A percentile compares a stretch with the other conserved stretches of the same genome.
Conservation (phyloP, 2,329 filamentous ascomycete species). For the Penicillium verrucosum region DNA sequence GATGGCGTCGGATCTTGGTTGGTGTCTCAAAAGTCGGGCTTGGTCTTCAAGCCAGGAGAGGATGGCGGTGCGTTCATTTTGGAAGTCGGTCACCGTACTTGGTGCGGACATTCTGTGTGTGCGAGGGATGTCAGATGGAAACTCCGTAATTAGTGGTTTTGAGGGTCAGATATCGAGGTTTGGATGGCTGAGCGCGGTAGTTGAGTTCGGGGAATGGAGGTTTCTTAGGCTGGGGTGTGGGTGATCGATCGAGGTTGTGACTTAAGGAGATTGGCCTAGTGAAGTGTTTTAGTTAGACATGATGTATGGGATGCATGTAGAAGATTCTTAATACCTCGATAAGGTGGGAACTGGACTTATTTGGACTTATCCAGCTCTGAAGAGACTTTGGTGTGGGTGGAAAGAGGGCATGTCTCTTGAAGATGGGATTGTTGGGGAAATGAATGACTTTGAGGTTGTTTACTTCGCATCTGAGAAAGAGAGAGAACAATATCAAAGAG, state of each 20-base stretch:
- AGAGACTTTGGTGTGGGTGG: not conserved
- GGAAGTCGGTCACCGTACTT: not conserved
- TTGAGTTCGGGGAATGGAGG: not conserved
- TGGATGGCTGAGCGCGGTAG: not conserved
- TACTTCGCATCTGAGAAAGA: no score
- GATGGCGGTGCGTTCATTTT: not conserved
- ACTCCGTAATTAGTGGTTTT: not conserved
- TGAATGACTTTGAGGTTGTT: not conserved
- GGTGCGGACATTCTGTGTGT: not conserved
- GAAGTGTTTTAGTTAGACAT: not conserved
- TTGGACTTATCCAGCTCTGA: not conserved
- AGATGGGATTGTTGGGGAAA: not conserved
- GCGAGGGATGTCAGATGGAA: no score
- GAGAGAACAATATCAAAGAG: not conserved
- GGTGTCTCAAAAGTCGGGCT: not conserved
- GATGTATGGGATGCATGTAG: not conserved
- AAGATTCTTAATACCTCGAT: not conserved
- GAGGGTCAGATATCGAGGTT: not conserved
- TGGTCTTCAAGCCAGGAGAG: not conserved
- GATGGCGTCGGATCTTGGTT: not conserved
- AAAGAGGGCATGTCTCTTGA: not conserved
- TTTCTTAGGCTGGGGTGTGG: not conserved
- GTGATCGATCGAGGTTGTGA: not conserved
- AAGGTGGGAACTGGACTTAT: not conserved
- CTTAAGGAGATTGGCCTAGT: not conserved